Percentiles rank a stretch among this genome's conserved stretches.
phyloP scores from a whole-genome alignment of 169 alveolate species.

The Plasmodium chabaudi region DNA sequence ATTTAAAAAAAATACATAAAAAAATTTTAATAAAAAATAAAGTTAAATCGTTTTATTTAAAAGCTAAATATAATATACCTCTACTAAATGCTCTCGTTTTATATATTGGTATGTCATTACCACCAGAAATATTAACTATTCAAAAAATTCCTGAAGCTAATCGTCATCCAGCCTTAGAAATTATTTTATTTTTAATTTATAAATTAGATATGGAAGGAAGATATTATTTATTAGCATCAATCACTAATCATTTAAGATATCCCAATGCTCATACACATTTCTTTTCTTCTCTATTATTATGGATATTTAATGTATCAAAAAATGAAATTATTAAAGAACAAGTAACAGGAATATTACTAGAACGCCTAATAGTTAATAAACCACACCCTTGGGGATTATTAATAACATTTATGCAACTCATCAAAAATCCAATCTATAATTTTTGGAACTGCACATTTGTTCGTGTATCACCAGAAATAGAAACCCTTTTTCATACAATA shows the following conservation, averaged over 20 bases:
- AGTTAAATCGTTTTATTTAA: conserved; percentile 77
- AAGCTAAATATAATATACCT: conserved; percentile 83
- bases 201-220: conserved; percentile 91
- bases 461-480: conserved; percentile 80
- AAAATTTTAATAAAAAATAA: conserved; percentile 77
- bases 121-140: conserved; percentile 44
- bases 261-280: conserved; percentile 96
- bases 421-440: conserved; percentile 92
- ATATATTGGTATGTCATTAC: conserved; percentile 81
- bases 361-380: conserved; percentile 93
- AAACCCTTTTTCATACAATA: conserved; percentile 81
- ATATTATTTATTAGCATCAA: conserved; percentile 91
- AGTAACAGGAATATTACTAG: conserved; percentile 93
- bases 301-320: conserved; percentile 91
- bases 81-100: conserved; percentile 87
- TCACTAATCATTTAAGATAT: conserved; percentile 96
- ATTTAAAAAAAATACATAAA: conserved; percentile 72
- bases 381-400: conserved; percentile 99
- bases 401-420: conserved; percentile 94
- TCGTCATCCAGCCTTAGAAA: conserved; percentile 83
- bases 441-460: conserved; percentile 85
- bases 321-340: conserved; percentile 92
- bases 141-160: conserved; percentile 11
- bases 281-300: conserved; percentile 91
- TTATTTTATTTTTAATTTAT: conserved; percentile 83